Percentiles rank a stretch among this genome's conserved stretches.
Evolutionary conservation across 2,329 filamentous ascomycete species (phyloP).

Genomic region (Fusarium tupiense): DNA sequence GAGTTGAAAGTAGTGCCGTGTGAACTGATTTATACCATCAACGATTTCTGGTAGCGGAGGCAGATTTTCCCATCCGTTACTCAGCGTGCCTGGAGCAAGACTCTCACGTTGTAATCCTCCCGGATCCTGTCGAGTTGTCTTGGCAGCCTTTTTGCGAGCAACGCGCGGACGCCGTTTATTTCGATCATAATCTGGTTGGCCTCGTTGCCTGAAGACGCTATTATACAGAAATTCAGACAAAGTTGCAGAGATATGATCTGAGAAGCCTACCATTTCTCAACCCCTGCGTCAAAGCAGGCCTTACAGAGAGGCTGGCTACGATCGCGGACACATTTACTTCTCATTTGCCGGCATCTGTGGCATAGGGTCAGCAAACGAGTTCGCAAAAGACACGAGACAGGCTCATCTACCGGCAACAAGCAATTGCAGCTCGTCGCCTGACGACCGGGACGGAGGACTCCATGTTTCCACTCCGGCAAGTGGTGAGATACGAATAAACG

Average conservation of each 20-base stretch:
- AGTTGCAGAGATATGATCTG: neutral
- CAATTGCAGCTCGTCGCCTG: slow-evolving; percentile 62
- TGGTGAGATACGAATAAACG: neutral
- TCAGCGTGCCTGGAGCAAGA: slow-evolving; percentile 35
- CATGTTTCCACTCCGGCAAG: slow-evolving; percentile 9
- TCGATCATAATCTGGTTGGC: slow-evolving; percentile 64
- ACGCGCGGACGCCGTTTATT: slow-evolving; percentile 61
- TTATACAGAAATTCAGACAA: neutral
- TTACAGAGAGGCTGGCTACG: slow-evolving; percentile 61
- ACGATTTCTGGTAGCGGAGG: slow-evolving; percentile 61
- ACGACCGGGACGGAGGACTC: slow-evolving; percentile 42
- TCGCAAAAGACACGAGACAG: neutral
- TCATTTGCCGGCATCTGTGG: slow-evolving; percentile 63
- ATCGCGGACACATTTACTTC: slow-evolving; percentile 65
- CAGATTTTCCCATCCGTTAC: slow-evolving; percentile 60
- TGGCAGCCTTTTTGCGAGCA: slow-evolving; percentile 59
- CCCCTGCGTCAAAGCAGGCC: slow-evolving; percentile 61
- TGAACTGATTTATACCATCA: slow-evolving; percentile 64
- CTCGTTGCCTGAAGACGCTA: slow-evolving; percentile 63
- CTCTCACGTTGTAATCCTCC: slow-evolving; percentile 50
- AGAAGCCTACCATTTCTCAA: slow-evolving; percentile 58
- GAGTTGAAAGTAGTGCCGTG: slow-evolving; percentile 66
- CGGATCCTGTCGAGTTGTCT: slow-evolving; percentile 52
- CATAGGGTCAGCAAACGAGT: neutral
- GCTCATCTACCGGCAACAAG: slow-evolving; percentile 60